Evolutionary conservation across 331 rosid genomes (phyloP).

Genomic region (Spiraea crenata): DNA sequence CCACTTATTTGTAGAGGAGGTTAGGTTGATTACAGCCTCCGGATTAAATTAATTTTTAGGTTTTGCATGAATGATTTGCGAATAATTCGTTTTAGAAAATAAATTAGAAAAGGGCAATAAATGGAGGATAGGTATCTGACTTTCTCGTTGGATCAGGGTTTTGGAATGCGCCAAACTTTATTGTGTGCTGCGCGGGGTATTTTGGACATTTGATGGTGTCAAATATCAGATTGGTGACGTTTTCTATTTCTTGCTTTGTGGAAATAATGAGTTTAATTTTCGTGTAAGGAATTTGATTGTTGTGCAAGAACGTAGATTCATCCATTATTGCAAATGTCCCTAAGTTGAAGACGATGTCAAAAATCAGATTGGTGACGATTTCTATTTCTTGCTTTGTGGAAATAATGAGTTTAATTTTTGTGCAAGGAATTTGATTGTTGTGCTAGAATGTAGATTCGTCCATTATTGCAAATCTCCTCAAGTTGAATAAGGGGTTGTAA

Average conservation of each 20-base stretch:
- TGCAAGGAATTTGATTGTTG: background rate
- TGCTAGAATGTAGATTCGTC: background rate
- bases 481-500: too few species aligned
- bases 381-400: too few species aligned
- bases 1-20: conserved; percentile 25
- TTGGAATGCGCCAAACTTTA: too few species aligned
- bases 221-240: too few species aligned
- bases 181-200: too few species aligned
- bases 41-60: conserved; percentile 25
- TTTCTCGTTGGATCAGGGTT: background rate
- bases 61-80: background rate
- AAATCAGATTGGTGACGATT: too few species aligned
- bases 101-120: too few species aligned
- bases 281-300: background rate
- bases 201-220: too few species aligned
- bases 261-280: background rate
- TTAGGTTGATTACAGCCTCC: conserved; percentile 23
- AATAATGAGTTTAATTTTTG: background rate
- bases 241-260: too few species aligned
- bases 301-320: background rate
- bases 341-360: too few species aligned
- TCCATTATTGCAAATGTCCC: too few species aligned
- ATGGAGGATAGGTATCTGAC: conserved; percentile 2
- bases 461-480: too few species aligned
- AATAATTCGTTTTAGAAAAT: background rate